Conservation (phyloP, 352 stramenopile genomes). For the Phytopythium kandeliae region DNA sequence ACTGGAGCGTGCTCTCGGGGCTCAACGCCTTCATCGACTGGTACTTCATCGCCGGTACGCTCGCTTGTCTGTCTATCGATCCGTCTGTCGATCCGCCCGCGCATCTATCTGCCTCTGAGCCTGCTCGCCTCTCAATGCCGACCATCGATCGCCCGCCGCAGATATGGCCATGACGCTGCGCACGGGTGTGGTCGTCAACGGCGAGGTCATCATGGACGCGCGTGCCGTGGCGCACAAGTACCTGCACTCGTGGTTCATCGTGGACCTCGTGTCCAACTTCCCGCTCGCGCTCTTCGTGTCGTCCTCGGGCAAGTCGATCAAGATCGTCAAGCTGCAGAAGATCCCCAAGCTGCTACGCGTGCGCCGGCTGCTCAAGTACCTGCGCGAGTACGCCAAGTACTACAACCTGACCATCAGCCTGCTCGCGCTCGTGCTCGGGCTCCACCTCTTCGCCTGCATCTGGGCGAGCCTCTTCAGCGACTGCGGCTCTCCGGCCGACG, state of each 20-base stretch:
- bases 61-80: not conserved
- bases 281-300: conserved; percentile 63
- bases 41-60: conserved; percentile 62
- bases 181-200: conserved; percentile 68
- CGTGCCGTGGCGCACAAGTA: conserved; percentile 58
- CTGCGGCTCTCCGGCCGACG: conserved; percentile 26
- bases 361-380: conserved; percentile 64
- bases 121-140: too few species aligned
- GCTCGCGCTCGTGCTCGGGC: conserved; percentile 49
- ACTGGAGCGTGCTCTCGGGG: conserved; percentile 37
- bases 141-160: too few species aligned
- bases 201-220: conserved; percentile 79
- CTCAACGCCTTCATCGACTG: conserved; percentile 75
- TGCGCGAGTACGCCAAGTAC: conserved; percentile 81
- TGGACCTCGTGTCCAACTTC: conserved; percentile 82
- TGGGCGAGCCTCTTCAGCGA: conserved; percentile 72
- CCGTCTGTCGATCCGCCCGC: not conserved
- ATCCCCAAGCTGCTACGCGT: conserved; percentile 80
- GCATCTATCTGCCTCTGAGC: not conserved
- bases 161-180: conserved; percentile 81
- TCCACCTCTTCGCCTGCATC: conserved; percentile 69
- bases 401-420: conserved; percentile 78
- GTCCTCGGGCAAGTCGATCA: conserved; percentile 62
- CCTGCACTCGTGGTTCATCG: conserved; percentile 72
- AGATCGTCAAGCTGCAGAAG: conserved; percentile 83